Base-by-base conservation (phyloP, 176 grass and related monocot species). In the Aegilops longissima region DNA sequence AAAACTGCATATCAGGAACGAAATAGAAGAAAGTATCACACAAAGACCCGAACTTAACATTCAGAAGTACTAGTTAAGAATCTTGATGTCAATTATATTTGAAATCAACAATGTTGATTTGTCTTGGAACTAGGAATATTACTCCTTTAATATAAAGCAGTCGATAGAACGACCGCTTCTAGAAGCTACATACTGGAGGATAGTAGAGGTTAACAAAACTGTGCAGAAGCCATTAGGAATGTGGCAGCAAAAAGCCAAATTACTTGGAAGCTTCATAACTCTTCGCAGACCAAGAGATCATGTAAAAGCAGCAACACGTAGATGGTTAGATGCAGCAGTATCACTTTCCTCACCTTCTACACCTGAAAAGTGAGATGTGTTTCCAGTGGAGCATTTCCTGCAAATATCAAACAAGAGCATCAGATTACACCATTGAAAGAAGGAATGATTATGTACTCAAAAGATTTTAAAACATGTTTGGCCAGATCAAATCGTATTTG, bases 301-400 rank as follows among this genome's bases (percentile, higher is more conserved):
- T 74, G 86, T 71, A 73, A 86, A 79, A 61, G 85, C 86, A 91
- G 79, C 29, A 49, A 63, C 47, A 17, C 39, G 76, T 63, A 79
- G 11, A 66, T 52, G 52, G 70, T 84, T 89, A 61, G 93, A 98
- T 64, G 87, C 84, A 66, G 96, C 92, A 2, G 93, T 96, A 84
- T 96, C 92, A 49, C 79, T 91, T 84, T 92, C 91, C 68, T 94
- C 96, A 31, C 75, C 92, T 93, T 94, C 90, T 52, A 89, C 84
- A 45, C 87, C 89, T 30, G 83, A 88, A 70, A 94, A 88, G 73
- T 92, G 88, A 67, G 86, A 77, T 66, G 75, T 75, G 16, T 88
- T 92, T 61, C 90, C 84, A 61, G 35, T 82, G 17, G 73, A 91
- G 77, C 70, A 90, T 73, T 82, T 96, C 89, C 97, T 99, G 58